These are phyloP conservation scores for Penicillium robsamsonii DNA, from an alignment of 495 filamentous ascomycete genomes.

Conservation along the genomic window DNA sequence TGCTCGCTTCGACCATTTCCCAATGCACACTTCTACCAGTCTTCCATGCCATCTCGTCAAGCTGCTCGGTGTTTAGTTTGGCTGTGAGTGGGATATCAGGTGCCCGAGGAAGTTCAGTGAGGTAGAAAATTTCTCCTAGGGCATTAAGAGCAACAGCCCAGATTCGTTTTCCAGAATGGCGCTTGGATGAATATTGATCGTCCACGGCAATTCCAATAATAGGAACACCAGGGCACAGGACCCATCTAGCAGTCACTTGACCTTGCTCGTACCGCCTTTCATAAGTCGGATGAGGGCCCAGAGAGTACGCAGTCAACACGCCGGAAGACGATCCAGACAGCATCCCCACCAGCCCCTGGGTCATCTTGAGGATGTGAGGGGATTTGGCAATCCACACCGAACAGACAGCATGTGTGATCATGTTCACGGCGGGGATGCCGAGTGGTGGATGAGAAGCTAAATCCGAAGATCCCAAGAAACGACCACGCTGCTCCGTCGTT, in stretches of 20 bases:
- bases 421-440: constrained; percentile 71
- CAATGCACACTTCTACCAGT: constrained; percentile 75
- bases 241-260: constrained; percentile 81
- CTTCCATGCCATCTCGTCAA: constrained; percentile 71
- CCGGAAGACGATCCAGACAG: constrained; percentile 82
- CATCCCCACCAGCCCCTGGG: constrained; percentile 76
- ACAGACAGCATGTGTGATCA: constrained; percentile 60
- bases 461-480: constrained; percentile 59
- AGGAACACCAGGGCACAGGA: constrained; percentile 86
- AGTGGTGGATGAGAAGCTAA: constrained; percentile 48
- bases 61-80: constrained; percentile 39
- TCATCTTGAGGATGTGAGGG: constrained; percentile 62
- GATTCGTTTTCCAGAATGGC: constrained; percentile 64
- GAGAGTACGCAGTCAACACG: constrained; percentile 77
- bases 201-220: constrained; percentile 85
- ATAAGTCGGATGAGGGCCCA: constrained; percentile 65
- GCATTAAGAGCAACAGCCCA: constrained; percentile 92
- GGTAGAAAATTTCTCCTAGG: constrained; percentile 84
- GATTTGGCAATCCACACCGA: constrained; percentile 93
- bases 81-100: constrained; percentile 24
- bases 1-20: constrained; percentile 73
- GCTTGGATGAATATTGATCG: constrained; percentile 67
- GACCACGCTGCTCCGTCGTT: constrained; percentile 73
- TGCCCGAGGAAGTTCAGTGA: constrained; percentile 62
- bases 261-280: constrained; percentile 67